A percentile compares a stretch with the other conserved stretches of the same genome.
phyloP scores from a whole-genome alignment of 768 basidiomycete species.

The Leccinellum rugosiceps region DNA sequence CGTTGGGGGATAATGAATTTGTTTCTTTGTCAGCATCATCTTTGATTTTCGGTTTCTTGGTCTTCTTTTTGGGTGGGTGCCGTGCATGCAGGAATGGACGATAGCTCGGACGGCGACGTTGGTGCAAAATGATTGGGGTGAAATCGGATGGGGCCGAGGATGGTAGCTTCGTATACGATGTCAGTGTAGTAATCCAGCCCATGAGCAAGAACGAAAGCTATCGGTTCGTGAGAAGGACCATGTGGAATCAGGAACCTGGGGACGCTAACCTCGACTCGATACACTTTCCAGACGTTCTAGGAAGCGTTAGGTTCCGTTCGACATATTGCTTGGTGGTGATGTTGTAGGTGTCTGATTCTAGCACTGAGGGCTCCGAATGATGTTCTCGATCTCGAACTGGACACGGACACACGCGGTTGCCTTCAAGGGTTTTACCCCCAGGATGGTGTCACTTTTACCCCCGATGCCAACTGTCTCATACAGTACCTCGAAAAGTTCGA shows the following conservation, averaged over 20 bases:
- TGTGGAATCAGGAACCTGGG: not conserved
- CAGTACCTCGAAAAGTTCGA: conserved; percentile 63
- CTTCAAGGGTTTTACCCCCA: conserved; percentile 60
- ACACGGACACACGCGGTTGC: conserved; percentile 62
- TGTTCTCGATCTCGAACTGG: conserved; percentile 62
- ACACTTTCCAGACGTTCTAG: too few relatives aligned
- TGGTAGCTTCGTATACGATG: conserved; percentile 94
- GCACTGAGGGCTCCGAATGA: conserved; percentile 37
- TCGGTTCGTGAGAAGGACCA: not conserved
- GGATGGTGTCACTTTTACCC: conserved; percentile 29
- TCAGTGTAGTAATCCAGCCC: conserved; percentile 99
- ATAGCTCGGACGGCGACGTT: conserved; percentile 18
- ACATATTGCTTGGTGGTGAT: too few relatives aligned
- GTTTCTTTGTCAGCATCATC: conserved; percentile 61
- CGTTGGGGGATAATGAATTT: conserved; percentile 38
- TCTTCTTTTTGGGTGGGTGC: conserved; percentile 38
- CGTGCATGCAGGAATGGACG: conserved; percentile 13
- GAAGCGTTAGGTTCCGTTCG: too few relatives aligned
- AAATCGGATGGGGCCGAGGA: conserved; percentile 91
- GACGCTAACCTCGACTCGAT: too few relatives aligned
- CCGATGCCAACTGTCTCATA: conserved; percentile 59
- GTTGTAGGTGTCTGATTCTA: not conserved
- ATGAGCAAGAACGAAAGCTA: conserved; percentile 94
- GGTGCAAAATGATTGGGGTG: conserved; percentile 44
- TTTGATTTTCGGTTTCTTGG: conserved; percentile 41